Conservation (phyloP, 148 eudicot genomes). For the Rhododendron ferrugineum region DNA sequence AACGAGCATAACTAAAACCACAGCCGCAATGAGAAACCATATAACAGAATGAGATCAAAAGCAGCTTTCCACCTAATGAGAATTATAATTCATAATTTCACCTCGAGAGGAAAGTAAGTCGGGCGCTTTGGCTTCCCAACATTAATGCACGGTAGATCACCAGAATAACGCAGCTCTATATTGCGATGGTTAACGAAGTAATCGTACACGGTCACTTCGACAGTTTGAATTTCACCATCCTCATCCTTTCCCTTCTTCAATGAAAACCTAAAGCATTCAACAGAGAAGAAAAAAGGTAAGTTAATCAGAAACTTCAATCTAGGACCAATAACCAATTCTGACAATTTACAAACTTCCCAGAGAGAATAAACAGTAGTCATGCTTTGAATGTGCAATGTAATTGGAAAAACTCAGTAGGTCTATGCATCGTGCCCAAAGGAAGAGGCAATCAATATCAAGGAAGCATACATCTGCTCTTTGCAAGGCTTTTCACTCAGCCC, state of each 20-base stretch:
- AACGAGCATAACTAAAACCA: conserved; percentile 61
- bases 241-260: conserved; percentile 52
- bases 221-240: conserved; percentile 43
- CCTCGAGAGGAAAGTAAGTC: conserved; percentile 80
- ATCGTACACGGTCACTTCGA: conserved; percentile 77
- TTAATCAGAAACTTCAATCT: not conserved
- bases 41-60: not conserved
- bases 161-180: conserved; percentile 68
- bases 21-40: not conserved
- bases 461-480: conserved; percentile 56
- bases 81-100: conserved; percentile 14
- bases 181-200: conserved; percentile 72
- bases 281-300: not conserved
- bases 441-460: not conserved
- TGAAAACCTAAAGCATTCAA: conserved; percentile 41
- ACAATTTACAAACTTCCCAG: not conserved
- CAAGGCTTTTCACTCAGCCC: conserved; percentile 71
- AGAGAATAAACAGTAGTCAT: not conserved
- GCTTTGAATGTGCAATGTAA: not conserved
- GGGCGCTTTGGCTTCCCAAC: conserved; percentile 93
- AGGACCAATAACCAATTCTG: not conserved
- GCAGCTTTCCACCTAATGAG: not conserved
- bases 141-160: conserved; percentile 84
- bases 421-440: not conserved
- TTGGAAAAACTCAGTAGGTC: not conserved